phyloP scores from a whole-genome alignment of 2,329 filamentous ascomycete species.

The Hymenoscyphus repandus region DNA sequence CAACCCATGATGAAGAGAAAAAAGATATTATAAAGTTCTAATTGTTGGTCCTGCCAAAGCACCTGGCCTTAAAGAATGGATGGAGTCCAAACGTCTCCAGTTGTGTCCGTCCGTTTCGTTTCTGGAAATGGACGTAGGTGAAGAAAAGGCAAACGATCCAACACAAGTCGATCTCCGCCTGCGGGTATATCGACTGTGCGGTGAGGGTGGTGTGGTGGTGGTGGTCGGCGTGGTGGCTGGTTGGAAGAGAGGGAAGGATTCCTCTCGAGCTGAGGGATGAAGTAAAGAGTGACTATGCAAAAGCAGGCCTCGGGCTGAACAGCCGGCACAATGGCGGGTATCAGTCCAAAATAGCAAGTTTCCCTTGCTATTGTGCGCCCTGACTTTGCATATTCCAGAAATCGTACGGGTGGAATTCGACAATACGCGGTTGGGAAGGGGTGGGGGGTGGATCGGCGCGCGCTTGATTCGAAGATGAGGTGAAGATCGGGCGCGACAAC shows the following conservation, averaged over 20 bases:
- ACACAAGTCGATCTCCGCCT: constrained; percentile 44
- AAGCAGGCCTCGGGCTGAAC: not conserved
- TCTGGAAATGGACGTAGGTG: constrained; percentile 1
- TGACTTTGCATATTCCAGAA: not conserved
- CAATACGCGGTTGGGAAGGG: too few species aligned
- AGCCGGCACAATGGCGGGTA: not conserved
- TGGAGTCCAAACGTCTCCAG: constrained; percentile 1
- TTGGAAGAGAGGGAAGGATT: not conserved
- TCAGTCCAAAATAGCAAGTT: not conserved
- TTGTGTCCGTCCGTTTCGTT: constrained; percentile 1
- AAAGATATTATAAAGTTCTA: constrained; percentile 11
- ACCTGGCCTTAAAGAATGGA: constrained; percentile 16
- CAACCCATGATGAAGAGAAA: constrained; percentile 55
- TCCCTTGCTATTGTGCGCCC: not conserved
- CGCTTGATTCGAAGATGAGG: too few species aligned
- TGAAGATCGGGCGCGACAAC: not conserved
- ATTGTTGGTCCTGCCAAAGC: constrained; percentile 21
- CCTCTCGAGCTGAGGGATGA: not conserved
- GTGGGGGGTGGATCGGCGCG: too few species aligned
- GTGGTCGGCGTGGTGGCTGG: not conserved
- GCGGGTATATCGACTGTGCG: constrained; percentile 43
- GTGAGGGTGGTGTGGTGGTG: not conserved
- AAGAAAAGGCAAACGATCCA: constrained; percentile 30
- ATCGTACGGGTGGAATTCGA: not conserved
- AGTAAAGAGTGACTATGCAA: not conserved